These are phyloP conservation scores for Candida glucosophila DNA, from an alignment of 1,139 yeast genomes.

Conservation along the genomic window DNA sequence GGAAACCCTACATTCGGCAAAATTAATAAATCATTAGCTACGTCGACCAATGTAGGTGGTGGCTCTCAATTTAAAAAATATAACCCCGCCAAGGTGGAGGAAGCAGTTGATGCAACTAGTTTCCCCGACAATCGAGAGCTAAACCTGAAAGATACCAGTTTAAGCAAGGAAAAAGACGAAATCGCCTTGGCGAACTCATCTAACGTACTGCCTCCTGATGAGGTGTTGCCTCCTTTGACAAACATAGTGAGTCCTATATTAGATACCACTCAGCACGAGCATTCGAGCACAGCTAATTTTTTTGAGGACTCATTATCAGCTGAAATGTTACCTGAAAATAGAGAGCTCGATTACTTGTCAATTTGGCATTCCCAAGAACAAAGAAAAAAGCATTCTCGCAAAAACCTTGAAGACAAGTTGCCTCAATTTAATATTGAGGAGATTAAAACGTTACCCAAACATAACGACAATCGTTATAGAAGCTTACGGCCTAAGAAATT, in stretches of 20 bases:
- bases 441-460: no score
- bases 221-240: slow-evolving; percentile 30
- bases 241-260: slow-evolving; percentile 27
- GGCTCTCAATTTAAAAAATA: neutral
- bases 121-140: slow-evolving; percentile 8
- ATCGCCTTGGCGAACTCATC: slow-evolving; percentile 33
- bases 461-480: neutral
- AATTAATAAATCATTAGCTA: no score
- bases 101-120: slow-evolving; percentile 12
- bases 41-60: no score
- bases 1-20: no score
- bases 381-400: slow-evolving; percentile 10
- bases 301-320: slow-evolving; percentile 38
- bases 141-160: slow-evolving; percentile 3
- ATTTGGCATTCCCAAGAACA: slow-evolving; percentile 38
- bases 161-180: slow-evolving; percentile 5
- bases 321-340: slow-evolving; percentile 27
- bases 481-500: slow-evolving; percentile 22
- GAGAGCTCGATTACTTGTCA: slow-evolving; percentile 23
- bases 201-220: slow-evolving; percentile 32
- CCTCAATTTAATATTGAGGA: slow-evolving; percentile 4
- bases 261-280: slow-evolving; percentile 26
- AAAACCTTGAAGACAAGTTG: slow-evolving; percentile 5
- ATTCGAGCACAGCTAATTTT: slow-evolving; percentile 14
- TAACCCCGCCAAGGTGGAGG: slow-evolving; percentile 12